Evolutionary conservation across 192 early-diverging fungal genomes (phyloP), one percentile per base, ranked within the genome.

Genomic region (Coemansia sp.): DNA sequence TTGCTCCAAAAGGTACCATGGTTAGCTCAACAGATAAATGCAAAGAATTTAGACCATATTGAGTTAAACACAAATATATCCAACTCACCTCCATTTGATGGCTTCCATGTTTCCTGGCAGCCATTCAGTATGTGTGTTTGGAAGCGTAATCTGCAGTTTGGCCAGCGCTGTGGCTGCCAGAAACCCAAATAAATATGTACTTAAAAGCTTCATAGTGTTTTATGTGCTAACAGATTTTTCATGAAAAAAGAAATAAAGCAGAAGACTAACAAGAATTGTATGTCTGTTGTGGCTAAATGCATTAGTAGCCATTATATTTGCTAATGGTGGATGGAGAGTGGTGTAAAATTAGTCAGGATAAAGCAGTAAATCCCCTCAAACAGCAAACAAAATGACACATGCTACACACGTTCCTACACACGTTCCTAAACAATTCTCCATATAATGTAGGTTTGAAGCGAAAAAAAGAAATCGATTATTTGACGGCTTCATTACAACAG

Each of bases 121-220:
- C 78, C 78, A 81, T 57, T 81, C 70, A 0, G 78, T 81, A 22
- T 81, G 78, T 46, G 70, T 52, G 57, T 81, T 81, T 20, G 78
- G 78, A 51, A 81, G 59, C 29, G 67, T 74, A 30, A 81, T 69
- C 55, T 81, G 78, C 46, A 81, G 63, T 51, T 66, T 75, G 27
- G 78, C 78, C 27, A 71, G 51, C 9, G 70, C 70, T 3, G 66
- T 61, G 19, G 64, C 67, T 21, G 69, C 70, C 24, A 75, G n/a
- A 19, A 71, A 10, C n/a, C 61, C 32, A 33, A 75, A 30, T 22
- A 63, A 62, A 21, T 42, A 67, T 39, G 66, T 58, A 55, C 64
- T 69, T 30, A 57, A 9, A 19, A 66, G 29, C 11, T 51, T 42
- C 56, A 64, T 59, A 30, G 46, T 69, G 21, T 42, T 24, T 30